Percentiles rank a stretch among this genome's conserved stretches.
Evolutionary conservation across 1,284 basidiomycete species (phyloP).

Genomic region (Microbotryum saponariae): DNA sequence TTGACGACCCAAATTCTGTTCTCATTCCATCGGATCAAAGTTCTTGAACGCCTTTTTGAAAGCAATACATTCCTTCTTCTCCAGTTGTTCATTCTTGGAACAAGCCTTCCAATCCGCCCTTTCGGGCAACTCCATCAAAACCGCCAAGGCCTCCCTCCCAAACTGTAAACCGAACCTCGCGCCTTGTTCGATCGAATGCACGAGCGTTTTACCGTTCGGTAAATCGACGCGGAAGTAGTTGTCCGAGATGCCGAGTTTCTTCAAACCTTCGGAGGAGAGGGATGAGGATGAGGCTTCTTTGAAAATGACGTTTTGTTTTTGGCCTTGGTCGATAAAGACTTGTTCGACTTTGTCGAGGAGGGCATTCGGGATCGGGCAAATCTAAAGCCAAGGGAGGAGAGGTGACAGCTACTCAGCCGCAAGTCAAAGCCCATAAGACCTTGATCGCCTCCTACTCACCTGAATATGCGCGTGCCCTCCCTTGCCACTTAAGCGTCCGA

Average conservation of each 20-base stretch:
- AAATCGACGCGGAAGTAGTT: conserved; percentile 70
- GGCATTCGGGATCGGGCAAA: conserved; percentile 65
- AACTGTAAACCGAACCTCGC: conserved; percentile 82
- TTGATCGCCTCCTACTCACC: conserved; percentile 14
- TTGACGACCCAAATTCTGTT: no score
- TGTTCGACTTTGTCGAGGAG: conserved; percentile 58
- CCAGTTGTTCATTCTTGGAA: conserved; percentile 58
- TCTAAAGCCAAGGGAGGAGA: conserved; percentile 46
- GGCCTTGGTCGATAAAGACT: conserved; percentile 62
- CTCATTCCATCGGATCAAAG: conserved; percentile 50
- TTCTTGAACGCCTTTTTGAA: conserved; percentile 73
- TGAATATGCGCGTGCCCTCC: conserved; percentile 86
- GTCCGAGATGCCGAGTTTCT: conserved; percentile 1
- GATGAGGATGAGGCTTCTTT: conserved; percentile 11
- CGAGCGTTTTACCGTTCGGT: conserved; percentile 73
- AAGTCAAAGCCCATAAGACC: background rate
- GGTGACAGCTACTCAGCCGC: background rate
- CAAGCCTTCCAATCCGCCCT: conserved; percentile 87
- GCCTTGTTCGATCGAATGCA: conserved; percentile 70
- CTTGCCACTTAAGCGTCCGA: conserved; percentile 60
- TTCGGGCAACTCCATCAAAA: conserved; percentile 62
- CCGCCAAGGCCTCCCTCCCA: conserved; percentile 55
- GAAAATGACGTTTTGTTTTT: conserved; percentile 50
- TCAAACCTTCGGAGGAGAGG: conserved; percentile 4
- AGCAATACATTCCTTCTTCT: conserved; percentile 64